Percentiles rank a stretch among this genome's conserved stretches.
phyloP scores from a whole-genome alignment of 495 filamentous ascomycete species.

The Coniosporium apollinis region DNA sequence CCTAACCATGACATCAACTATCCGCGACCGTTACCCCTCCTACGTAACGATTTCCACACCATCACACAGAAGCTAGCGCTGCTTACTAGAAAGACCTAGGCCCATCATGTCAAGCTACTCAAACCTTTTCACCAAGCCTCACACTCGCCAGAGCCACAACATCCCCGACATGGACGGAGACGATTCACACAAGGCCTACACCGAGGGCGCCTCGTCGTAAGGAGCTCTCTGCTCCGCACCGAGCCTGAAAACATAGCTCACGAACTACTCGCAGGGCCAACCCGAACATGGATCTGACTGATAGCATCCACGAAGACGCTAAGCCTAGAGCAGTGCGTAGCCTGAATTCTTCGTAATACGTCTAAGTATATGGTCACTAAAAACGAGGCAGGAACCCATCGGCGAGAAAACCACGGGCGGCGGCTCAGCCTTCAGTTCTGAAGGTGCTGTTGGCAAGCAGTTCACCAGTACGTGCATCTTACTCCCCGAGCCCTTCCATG shows the following conservation, averaged over 20 bases:
- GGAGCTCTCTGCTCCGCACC: neutral
- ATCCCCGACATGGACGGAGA: conserved; percentile 11
- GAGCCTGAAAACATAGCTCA: neutral
- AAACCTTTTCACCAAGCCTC: neutral
- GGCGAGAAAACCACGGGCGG: conserved; percentile 10
- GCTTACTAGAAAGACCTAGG: no score
- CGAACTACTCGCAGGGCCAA: conserved; percentile 1
- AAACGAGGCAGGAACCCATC: conserved; percentile 1
- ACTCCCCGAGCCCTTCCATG: no score
- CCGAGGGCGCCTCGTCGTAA: conserved; percentile 6
- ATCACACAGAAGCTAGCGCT: no score
- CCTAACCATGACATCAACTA: no score
- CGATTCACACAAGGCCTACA: conserved; percentile 3
- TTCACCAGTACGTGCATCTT: conserved; percentile 4
- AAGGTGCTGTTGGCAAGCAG: conserved; percentile 5
- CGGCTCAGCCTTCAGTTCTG: conserved; percentile 4
- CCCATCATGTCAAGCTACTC: no score
- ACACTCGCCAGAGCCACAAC: neutral
- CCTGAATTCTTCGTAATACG: neutral
- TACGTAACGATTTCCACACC: no score
- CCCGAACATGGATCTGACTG: conserved; percentile 4
- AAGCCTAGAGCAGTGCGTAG: conserved; percentile 1
- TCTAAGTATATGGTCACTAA: neutral
- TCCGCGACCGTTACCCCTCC: no score
- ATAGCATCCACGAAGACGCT: conserved; percentile 10